Evolutionary conservation across 2,329 filamentous ascomycete species (phyloP), one percentile per base, ranked within the genome.

Genomic region (Proliferodiscus dingleyae): DNA sequence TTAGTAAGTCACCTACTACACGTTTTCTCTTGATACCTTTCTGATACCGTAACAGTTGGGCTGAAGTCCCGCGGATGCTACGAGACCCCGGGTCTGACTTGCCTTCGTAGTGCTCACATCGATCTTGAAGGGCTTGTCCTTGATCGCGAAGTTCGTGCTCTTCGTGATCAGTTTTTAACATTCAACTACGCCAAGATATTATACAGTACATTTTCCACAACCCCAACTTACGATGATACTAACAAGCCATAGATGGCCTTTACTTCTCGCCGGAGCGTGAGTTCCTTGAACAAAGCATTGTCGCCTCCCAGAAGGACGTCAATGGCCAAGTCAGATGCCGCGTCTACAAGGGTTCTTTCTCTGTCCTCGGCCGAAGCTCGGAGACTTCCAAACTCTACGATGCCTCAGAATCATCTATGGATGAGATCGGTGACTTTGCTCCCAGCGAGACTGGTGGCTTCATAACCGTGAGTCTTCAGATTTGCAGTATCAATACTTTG

Each of bases 11-110:
- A 7, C 10, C 10, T 6, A 16, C 15, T 23, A 3, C 34, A 22
- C 10, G 21, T 7, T 18, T 6, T 22, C 11, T 37, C 5, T 13
- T 9, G 3, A 15, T 9, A 13, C 13, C 18, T 22, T n/a, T 4
- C 19, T 24, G 15, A 37, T 4, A 16, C 10, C n/a, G 18, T 22
- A 3, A 23, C 19, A 37, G 34, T 87, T 62, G 87, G 86, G 53
- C 74, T 90, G 59, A 90, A 90, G 74, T 83, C 77, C 56, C 80
- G 87, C 60, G 87, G 87, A 59, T 90, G 86, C 73, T 90, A 90
- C 72, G 87, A 90, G 61, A 61, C 60, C 24, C 58, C 59, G 18
- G 61, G 59, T 42, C 49, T 62, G 29, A 60, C 61, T 43, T 60
- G 57, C 46, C 55, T 65, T 19, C 60, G 62, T 23, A 52, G 55